phyloP scores from a whole-genome alignment of 257 asterid genomes.

The Nicotiana tabacum region DNA sequence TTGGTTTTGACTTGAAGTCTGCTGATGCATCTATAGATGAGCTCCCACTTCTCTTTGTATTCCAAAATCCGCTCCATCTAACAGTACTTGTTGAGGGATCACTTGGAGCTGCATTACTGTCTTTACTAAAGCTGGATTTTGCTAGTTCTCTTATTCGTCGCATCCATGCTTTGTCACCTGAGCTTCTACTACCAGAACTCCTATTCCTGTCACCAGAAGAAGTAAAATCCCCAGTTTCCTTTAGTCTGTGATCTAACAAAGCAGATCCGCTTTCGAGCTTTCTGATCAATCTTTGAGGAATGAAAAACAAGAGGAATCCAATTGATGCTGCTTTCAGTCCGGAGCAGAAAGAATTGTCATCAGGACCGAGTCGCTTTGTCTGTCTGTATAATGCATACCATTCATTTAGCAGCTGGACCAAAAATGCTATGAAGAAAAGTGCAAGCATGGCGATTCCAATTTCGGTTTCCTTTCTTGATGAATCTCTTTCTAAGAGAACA shows the following conservation, averaged over 20 bases:
- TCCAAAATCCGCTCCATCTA: constrained; percentile 65
- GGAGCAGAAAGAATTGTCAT: constrained; percentile 37
- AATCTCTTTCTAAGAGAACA: constrained; percentile 36
- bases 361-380: constrained; percentile 34
- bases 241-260: constrained; percentile 19
- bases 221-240: constrained; percentile 18
- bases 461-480: constrained; percentile 37
- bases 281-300: constrained; percentile 43
- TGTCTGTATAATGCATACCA: constrained; percentile 63
- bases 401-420: constrained; percentile 42
- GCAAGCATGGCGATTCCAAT: constrained; percentile 59
- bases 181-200: constrained; percentile 49
- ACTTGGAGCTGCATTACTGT: constrained; percentile 29
- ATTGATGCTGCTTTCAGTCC: constrained; percentile 56
- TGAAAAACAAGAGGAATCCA: constrained; percentile 49
- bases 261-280: constrained; percentile 39
- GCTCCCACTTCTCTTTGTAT: constrained; percentile 60
- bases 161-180: constrained; percentile 73
- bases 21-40: constrained; percentile 55
- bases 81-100: constrained; percentile 68
- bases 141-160: constrained; percentile 73
- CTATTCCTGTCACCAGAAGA: constrained; percentile 26
- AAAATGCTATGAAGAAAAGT: constrained; percentile 44
- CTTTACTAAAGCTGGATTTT: constrained; percentile 62
- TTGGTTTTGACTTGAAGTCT: constrained; percentile 57